phyloP scores from a whole-genome alignment of 1,139 yeast genomes.

The Suhomyces terraborum region DNA sequence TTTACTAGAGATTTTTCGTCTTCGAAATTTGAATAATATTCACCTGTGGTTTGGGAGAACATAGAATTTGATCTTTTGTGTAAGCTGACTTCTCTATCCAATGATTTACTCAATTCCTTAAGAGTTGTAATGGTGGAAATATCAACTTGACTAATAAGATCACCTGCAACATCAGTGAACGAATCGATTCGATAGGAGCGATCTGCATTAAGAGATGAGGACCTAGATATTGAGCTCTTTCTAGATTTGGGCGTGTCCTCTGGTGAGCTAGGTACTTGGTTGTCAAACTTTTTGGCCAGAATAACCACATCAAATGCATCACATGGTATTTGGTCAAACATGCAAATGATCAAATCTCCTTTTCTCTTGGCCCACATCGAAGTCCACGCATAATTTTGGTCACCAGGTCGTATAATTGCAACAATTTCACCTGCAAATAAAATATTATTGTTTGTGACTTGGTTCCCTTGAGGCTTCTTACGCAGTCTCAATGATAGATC shows the following conservation, averaged over 20 bases:
- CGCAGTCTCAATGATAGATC: slow-evolving; percentile 18
- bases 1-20: slow-evolving; percentile 8
- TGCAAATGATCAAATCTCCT: slow-evolving; percentile 72
- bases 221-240: not conserved
- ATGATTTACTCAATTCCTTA: slow-evolving; percentile 33
- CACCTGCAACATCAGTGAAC: slow-evolving; percentile 45
- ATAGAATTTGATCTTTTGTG: slow-evolving; percentile 8
- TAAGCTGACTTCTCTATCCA: slow-evolving; percentile 18
- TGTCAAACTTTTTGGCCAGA: slow-evolving; percentile 27
- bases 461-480: slow-evolving; percentile 8
- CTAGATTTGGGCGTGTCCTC: slow-evolving; percentile 5
- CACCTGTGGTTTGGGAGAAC: not conserved
- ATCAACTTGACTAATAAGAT: slow-evolving; percentile 31
- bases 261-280: slow-evolving; percentile 9
- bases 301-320: slow-evolving; percentile 69
- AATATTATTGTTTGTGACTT: slow-evolving; percentile 37
- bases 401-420: slow-evolving; percentile 54
- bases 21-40: not conserved
- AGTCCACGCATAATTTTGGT: slow-evolving; percentile 66
- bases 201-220: not conserved
- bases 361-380: slow-evolving; percentile 85
- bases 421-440: slow-evolving; percentile 58
- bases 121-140: slow-evolving; percentile 25
- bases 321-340: slow-evolving; percentile 85
- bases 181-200: slow-evolving; percentile 33